Evolutionary conservation across 768 basidiomycete species (phyloP), one percentile per base, ranked within the genome.

Genomic region (Naganishia kalamii): DNA sequence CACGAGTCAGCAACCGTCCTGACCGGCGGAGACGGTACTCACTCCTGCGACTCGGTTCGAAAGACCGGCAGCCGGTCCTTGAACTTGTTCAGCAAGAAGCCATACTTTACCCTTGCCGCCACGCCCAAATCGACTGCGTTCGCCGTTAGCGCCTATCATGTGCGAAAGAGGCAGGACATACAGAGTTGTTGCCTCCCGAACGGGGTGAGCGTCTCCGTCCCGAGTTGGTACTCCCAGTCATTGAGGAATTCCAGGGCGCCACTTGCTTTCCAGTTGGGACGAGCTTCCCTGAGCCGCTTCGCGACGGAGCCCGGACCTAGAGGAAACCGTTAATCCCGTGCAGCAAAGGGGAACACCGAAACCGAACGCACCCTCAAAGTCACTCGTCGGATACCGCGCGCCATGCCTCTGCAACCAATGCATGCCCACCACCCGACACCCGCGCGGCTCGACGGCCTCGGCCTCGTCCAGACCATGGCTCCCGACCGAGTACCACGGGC

Each of bases 141-240:
- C 33, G 51, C 11, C 41, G 37, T 51, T 19, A 44, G 19, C 33
- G 11, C 2, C 13, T 10, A 17, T 23, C 19, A 8, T 17, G 1
- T 11, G 35, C 13, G 13, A 30, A 30, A 23, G 29, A 19, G 35
- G 15, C 40, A 33, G 23, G 37, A 72, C 77, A 72, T 32, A 76
- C 75, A 93, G 29, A 92, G 79, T 70, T 96, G 91, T 70, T 89
- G 85, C 51, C 92, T 81, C 50, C 92, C 91, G 67, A 93, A 93
- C 0, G 91, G 89, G n/a, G 91, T 92, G 65, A 93, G 79, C 33
- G 83, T 70, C 73, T 96, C 92, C 80, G 87, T 86, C 15, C 92
- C 93, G 2, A 97, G 84, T 70, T 89, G 88, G 78, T 91, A 93
- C 74, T 83, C 37, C 91, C 92, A 96, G 30, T 83, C 82, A 72